Conservation (phyloP, 1,284 basidiomycete species). For the Irpex sp. region DNA sequence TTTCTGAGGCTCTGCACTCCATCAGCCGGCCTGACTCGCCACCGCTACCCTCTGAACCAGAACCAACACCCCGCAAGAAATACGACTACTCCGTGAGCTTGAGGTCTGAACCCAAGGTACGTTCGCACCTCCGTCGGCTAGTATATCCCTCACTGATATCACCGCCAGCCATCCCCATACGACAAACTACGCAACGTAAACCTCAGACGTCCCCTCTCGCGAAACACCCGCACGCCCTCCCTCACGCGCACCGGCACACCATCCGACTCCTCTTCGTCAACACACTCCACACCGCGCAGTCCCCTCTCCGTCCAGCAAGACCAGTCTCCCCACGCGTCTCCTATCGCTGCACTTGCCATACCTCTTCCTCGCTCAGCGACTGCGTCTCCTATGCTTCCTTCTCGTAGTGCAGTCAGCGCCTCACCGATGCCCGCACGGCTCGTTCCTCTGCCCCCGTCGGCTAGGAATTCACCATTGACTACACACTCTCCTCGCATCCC, state of each 20-base stretch:
- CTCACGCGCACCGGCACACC: conserved; percentile 54
- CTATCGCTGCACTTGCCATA: conserved; percentile 39
- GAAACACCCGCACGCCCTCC: conserved; percentile 61
- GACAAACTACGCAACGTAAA: conserved; percentile 64
- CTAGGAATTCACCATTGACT: conserved; percentile 9
- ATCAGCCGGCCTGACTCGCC: conserved; percentile 52
- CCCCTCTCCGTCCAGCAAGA: conserved; percentile 37
- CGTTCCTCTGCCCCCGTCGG: conserved; percentile 12
- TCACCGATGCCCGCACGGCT: conserved; percentile 12
- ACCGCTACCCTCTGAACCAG: conserved; percentile 27
- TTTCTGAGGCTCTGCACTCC: conserved; percentile 55
- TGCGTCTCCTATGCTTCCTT: conserved; percentile 36
- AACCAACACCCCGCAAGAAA: conserved; percentile 34
- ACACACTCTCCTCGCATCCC: background rate
- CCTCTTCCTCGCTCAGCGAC: conserved; percentile 53
- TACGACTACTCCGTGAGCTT: conserved; percentile 61
- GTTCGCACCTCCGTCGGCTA: conserved; percentile 14
- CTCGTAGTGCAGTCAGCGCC: background rate
- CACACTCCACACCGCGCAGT: conserved; percentile 60
- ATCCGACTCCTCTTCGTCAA: conserved; percentile 54
- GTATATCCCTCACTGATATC: background rate
- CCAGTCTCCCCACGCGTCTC: conserved; percentile 37
- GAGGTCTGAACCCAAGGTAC: conserved; percentile 58
- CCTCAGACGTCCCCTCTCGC: conserved; percentile 45
- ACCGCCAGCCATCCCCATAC: conserved; percentile 52